Evolutionary conservation across 768 basidiomycete genomes (phyloP).

Genomic region (Lactifluus subvellereus): DNA sequence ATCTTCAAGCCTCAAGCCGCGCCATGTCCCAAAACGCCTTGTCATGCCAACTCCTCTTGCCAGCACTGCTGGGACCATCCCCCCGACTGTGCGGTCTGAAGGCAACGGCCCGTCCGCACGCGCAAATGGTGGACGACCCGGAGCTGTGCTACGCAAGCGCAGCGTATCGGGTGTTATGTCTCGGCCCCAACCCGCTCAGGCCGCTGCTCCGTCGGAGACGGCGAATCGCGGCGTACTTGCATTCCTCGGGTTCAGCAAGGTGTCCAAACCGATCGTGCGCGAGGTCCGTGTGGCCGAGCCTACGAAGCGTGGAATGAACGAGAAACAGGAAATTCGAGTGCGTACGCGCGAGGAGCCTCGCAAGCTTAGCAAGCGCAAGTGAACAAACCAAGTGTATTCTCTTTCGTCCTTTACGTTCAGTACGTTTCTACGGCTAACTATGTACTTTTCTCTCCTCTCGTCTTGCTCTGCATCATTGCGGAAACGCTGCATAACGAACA

Average conservation of each 20-base stretch:
- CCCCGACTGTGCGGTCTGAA: not conserved
- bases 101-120: not conserved
- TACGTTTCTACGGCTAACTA: not conserved
- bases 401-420: not conserved
- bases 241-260: constrained; percentile 23
- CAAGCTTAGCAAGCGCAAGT: constrained; percentile 20
- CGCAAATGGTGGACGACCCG: constrained; percentile 11
- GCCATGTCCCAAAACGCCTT: constrained; percentile 54
- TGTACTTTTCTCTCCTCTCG: not conserved
- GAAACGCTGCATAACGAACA: not conserved
- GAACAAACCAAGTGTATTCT: not conserved
- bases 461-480: not conserved
- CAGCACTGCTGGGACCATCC: constrained; percentile 9
- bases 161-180: constrained; percentile 5
- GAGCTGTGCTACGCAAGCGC: constrained; percentile 29
- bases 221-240: constrained; percentile 17
- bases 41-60: constrained; percentile 67
- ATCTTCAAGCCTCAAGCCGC: constrained; percentile 24
- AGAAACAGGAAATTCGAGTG: not conserved
- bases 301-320: not conserved
- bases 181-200: constrained; percentile 3
- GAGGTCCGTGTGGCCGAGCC: constrained; percentile 16
- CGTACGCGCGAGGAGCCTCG: not conserved
- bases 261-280: constrained; percentile 14
- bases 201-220: constrained; percentile 7